Percentiles rank a stretch among this genome's conserved stretches.
Evolutionary conservation across 768 basidiomycete genomes (phyloP).

Genomic region (Collybia mongolica): DNA sequence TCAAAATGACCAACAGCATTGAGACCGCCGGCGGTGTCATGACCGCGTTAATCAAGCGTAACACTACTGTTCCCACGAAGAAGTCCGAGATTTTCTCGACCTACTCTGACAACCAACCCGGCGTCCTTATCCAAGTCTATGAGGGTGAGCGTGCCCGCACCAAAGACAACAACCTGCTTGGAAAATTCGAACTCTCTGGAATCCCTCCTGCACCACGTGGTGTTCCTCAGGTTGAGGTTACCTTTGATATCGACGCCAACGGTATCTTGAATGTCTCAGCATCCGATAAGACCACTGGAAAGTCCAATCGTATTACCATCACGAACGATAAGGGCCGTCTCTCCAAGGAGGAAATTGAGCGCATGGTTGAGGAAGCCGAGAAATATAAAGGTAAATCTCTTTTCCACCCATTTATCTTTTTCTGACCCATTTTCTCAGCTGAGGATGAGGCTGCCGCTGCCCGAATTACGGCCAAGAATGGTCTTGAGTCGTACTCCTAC

Average conservation of each 20-base stretch:
- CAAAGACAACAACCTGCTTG: conserved; percentile 98
- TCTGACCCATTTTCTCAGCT: conserved; percentile 36
- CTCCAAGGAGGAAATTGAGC: conserved; percentile 97
- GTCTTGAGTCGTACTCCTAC: conserved; percentile 92
- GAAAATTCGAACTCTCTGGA: conserved; percentile 96
- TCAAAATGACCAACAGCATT: conserved; percentile 53
- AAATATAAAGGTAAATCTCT: conserved; percentile 73
- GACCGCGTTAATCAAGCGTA: conserved; percentile 97
- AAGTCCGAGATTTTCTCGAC: conserved; percentile 99
- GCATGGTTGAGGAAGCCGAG: conserved; percentile 95
- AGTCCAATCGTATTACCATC: conserved; percentile 92
- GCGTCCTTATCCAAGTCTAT: conserved; percentile 97
- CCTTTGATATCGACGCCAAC: conserved; percentile 97
- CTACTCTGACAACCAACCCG: conserved; percentile 97
- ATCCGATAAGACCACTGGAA: conserved; percentile 94
- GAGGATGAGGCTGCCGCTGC: conserved; percentile 87
- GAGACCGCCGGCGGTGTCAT: conserved; percentile 99
- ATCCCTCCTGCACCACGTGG: conserved; percentile 97
- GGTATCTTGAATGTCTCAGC: conserved; percentile 96
- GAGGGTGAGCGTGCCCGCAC: conserved; percentile 99
- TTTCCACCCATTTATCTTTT: background rate
- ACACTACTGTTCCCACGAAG: conserved; percentile 98
- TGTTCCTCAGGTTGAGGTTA: conserved; percentile 97
- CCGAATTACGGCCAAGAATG: conserved; percentile 87
- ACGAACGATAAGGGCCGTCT: conserved; percentile 97